phyloP scores from a whole-genome alignment of 2,329 filamentous ascomycete genomes.

The Botrytis tulipae region DNA sequence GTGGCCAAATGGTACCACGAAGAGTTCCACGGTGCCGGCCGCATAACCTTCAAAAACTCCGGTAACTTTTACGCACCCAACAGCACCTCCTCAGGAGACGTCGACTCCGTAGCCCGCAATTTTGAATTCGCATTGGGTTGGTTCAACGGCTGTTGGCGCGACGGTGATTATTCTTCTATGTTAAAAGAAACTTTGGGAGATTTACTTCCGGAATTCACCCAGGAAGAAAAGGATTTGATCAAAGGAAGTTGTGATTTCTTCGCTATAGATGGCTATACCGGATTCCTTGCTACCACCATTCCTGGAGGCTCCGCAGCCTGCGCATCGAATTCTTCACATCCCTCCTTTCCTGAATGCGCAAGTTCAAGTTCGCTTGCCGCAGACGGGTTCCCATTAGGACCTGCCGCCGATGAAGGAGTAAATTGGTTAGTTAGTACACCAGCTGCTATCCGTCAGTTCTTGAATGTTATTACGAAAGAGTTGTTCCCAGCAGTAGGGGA shows the following conservation, averaged over 20 bases:
- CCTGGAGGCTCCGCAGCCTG: constrained; percentile 42
- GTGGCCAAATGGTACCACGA: constrained; percentile 55
- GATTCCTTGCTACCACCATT: constrained; percentile 38
- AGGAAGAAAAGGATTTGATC: constrained; percentile 49
- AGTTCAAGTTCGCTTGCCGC: constrained; percentile 38
- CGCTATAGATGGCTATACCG: constrained; percentile 58
- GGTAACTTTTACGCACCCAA: constrained; percentile 48
- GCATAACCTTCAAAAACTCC: constrained; percentile 48
- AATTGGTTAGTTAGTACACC: constrained; percentile 45
- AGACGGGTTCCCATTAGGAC: constrained; percentile 47
- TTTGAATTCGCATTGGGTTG: constrained; percentile 49
- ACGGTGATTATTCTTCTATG: constrained; percentile 49
- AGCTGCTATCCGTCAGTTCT: constrained; percentile 42
- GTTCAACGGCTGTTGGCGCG: constrained; percentile 48
- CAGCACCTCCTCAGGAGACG: constrained; percentile 37
- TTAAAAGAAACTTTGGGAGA: constrained; percentile 47
- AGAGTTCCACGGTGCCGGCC: constrained; percentile 50
- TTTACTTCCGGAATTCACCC: constrained; percentile 46
- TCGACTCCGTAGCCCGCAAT: constrained; percentile 36
- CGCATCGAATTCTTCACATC: constrained; percentile 34
- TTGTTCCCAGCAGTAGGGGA: constrained; percentile 43
- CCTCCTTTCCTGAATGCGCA: constrained; percentile 34
- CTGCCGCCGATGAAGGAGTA: constrained; percentile 43
- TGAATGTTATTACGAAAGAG: constrained; percentile 43
- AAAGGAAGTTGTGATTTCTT: constrained; percentile 55